Base-by-base conservation (phyloP, 495 filamentous ascomycete genomes). In the Sporormia fimetaria region DNA sequence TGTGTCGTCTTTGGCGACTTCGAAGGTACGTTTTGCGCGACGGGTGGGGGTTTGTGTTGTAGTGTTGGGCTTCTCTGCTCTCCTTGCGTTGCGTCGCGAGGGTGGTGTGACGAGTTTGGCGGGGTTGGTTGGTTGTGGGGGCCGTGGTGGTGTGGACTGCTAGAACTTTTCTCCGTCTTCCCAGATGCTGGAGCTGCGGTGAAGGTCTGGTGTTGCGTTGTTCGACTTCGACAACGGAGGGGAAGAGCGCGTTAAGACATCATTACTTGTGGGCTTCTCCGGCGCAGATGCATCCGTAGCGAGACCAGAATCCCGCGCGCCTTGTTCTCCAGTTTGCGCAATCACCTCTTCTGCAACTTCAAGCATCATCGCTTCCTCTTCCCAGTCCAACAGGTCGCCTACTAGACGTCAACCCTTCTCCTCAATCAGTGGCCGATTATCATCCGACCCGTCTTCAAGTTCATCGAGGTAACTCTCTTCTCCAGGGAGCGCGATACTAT, bases 401-500 rank as follows among this genome's bases (percentile, higher is more conserved):
- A 46, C 16, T 7, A 39, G 30, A n/a, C 14, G 1, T 18, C 27
- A 33, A 2, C 20, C 27, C 24, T 44, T 40, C 16, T 20, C 39
- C 18, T 44, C 33, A 17, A 32, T 42, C 27, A 21, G 28, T 14
- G 9, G 20, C 21, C 12, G 8, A 15, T 41, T 21, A 3, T 41
- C 28, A 20, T 29, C 38, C 1, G 29, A 29, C 14, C 4, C 16
- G 6, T 16, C n/a, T 5, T 48, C 44, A 4, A 40, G 14, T 15
- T 45, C 48, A 12, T 52, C 42, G n/a, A 42, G 39, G 23, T 35
- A 43, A 21, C 41, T 51, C 14, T 39, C 45, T 0, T 57, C 44
- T 11, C 47, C 56, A 18, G 54, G 54, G 14, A 60, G 50, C 9
- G 48, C 24, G 1, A 54, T 49, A 25, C 51, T 57, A 1, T 57